Evolutionary conservation across 352 stramenopile species (phyloP).

Genomic region (Stramenopiles sp.): DNA sequence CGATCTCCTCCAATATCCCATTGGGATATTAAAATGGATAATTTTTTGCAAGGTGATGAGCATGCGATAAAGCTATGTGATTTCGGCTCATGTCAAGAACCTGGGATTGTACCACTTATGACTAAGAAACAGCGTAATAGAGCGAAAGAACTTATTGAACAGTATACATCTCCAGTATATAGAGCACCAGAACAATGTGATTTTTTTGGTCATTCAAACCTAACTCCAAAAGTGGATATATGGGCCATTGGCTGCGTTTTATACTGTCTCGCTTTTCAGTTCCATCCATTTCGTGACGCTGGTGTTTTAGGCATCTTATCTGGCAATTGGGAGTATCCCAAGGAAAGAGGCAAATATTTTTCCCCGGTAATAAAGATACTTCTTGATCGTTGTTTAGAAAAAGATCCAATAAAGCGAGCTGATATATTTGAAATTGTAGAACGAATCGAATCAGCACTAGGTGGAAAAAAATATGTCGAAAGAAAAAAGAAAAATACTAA

Average conservation of each 20-base stretch:
- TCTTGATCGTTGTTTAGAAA: too few relatives aligned
- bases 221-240: slow-evolving; percentile 58
- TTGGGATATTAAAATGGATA: slow-evolving; percentile 82
- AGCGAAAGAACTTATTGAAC: slow-evolving; percentile 67
- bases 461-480: too few relatives aligned
- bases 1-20: slow-evolving; percentile 59
- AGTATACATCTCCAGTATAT: slow-evolving; percentile 87
- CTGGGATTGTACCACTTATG: slow-evolving; percentile 27
- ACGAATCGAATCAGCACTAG: too few relatives aligned
- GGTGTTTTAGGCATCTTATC: slow-evolving; percentile 55
- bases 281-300: slow-evolving; percentile 69
- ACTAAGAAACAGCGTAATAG: slow-evolving; percentile 38
- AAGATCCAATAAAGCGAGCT: too few relatives aligned
- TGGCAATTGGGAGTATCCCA: too few relatives aligned
- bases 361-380: too few relatives aligned
- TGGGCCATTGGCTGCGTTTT: slow-evolving; percentile 73
- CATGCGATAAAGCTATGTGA: slow-evolving; percentile 70
- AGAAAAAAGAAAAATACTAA: too few relatives aligned
- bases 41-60: slow-evolving; percentile 54
- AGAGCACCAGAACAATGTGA: slow-evolving; percentile 79
- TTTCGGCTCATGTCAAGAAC: slow-evolving; percentile 36
- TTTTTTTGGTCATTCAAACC: slow-evolving; percentile 52
- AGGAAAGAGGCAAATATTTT: too few relatives aligned
- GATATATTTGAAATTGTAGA: too few relatives aligned
- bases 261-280: slow-evolving; percentile 70